These are phyloP conservation scores for Sporothrix mexicana DNA, from an alignment of 2,329 filamentous ascomycete species.

Conservation along the genomic window DNA sequence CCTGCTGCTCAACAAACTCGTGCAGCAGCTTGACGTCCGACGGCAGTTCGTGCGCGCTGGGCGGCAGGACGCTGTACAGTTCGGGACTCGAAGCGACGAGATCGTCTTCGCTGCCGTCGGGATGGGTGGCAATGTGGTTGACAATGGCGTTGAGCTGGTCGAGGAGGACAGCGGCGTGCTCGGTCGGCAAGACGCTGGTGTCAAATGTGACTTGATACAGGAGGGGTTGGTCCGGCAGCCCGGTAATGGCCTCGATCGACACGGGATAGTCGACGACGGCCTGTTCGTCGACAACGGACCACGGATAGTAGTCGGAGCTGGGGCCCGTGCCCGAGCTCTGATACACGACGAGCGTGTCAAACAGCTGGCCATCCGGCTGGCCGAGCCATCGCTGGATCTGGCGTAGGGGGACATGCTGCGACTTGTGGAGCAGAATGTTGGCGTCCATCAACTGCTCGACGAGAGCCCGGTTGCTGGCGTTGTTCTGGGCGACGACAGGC, in stretches of 20 bases:
- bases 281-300: conserved; percentile 68
- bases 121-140: conserved; percentile 60
- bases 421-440: conserved; percentile 67
- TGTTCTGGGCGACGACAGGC: conserved; percentile 68
- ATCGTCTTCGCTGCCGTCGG: conserved; percentile 50
- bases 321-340: conserved; percentile 61
- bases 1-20: conserved; percentile 74
- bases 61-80: conserved; percentile 70
- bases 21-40: conserved; percentile 70
- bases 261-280: conserved; percentile 77
- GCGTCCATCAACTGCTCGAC: conserved; percentile 68
- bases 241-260: conserved; percentile 76
- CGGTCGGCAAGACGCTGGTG: conserved; percentile 65
- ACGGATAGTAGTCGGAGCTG: conserved; percentile 48
- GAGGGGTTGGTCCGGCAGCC: conserved; percentile 51
- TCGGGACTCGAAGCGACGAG: conserved; percentile 44
- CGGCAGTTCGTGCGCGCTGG: conserved; percentile 62
- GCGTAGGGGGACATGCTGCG: conserved; percentile 74
- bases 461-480: conserved; percentile 60
- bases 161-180: conserved; percentile 72
- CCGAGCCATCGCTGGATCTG: conserved; percentile 76
- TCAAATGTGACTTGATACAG: conserved; percentile 70
- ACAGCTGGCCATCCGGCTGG: conserved; percentile 66
- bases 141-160: conserved; percentile 74
- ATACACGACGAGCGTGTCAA: conserved; percentile 86